These are phyloP conservation scores for Fomitopsis schrenkii DNA, from an alignment of 1,284 basidiomycete genomes.

Conservation along the genomic window DNA sequence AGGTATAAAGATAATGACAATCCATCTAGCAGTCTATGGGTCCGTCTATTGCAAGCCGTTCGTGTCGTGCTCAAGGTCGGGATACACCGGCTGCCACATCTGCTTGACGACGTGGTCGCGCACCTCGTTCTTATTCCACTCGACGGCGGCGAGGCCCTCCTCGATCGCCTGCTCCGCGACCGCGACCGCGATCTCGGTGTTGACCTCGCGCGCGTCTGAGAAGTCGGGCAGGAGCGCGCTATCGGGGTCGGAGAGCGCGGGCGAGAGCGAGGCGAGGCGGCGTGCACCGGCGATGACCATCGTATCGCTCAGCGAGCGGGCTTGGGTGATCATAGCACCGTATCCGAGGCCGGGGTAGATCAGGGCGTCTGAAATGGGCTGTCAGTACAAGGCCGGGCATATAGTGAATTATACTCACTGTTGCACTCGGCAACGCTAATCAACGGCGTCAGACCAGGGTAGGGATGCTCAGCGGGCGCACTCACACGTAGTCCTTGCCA, in stretches of 20 bases:
- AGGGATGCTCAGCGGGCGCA: background rate
- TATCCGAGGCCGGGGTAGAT: slow-evolving; percentile 81
- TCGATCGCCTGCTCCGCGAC: slow-evolving; percentile 74
- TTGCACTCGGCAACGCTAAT: slow-evolving; percentile 63
- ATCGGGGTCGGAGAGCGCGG: slow-evolving; percentile 65
- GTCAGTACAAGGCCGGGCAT: background rate
- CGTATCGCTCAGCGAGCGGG: slow-evolving; percentile 61
- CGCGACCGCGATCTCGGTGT: slow-evolving; percentile 77
- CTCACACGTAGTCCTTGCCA: slow-evolving; percentile 58
- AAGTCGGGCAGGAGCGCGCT: slow-evolving; percentile 71
- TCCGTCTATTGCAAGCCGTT: slow-evolving; percentile 36
- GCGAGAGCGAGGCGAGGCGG: slow-evolving; percentile 71
- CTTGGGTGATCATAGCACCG: slow-evolving; percentile 63
- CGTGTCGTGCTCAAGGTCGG: slow-evolving; percentile 58
- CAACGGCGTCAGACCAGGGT: background rate
- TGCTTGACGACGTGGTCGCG: slow-evolving; percentile 46
- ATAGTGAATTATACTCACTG: slow-evolving; percentile 35
- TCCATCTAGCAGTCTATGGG: background rate
- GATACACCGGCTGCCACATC: slow-evolving; percentile 62
- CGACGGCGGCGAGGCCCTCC: slow-evolving; percentile 60
- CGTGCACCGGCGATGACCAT: slow-evolving; percentile 80
- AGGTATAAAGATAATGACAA: background rate
- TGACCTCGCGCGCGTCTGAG: slow-evolving; percentile 60
- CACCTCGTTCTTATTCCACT: slow-evolving; percentile 51
- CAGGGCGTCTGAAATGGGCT: slow-evolving; percentile 51